Evolutionary conservation across 192 early-diverging fungal species (phyloP).

Genomic region (Coemansia sp.): DNA sequence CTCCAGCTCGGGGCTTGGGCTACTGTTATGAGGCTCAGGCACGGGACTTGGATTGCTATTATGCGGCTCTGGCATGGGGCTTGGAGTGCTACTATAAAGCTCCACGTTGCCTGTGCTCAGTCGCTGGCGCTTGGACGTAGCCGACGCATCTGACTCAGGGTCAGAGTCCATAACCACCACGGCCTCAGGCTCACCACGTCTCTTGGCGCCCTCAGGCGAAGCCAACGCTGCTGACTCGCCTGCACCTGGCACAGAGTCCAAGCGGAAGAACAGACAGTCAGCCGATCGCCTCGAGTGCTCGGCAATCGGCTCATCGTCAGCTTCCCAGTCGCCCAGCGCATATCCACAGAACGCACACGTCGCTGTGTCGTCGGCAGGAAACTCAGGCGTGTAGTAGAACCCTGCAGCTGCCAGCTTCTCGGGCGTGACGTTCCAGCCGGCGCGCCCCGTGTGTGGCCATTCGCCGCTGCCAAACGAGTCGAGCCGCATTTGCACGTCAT

Average conservation of each 20-base stretch:
- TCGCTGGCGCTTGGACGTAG: conserved; percentile 35
- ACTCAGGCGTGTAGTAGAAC: conserved; percentile 52
- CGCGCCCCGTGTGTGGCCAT: conserved; percentile 46
- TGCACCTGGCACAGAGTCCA: conserved; percentile 4
- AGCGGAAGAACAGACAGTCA: conserved; percentile 50
- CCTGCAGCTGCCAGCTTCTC: conserved; percentile 50
- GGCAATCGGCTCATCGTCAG: conserved; percentile 46
- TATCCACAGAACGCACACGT: conserved; percentile 52
- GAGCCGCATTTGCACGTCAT: conserved; percentile 20
- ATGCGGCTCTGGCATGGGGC: too few species aligned
- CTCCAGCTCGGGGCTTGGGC: too few species aligned
- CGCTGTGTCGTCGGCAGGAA: conserved; percentile 40
- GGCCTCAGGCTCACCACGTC: background rate
- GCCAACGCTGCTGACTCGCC: background rate
- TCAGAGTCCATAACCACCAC: conserved; percentile 4
- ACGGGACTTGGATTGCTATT: too few species aligned
- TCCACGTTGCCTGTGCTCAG: conserved; percentile 9
- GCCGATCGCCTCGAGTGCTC: conserved; percentile 45
- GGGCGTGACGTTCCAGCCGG: conserved; percentile 46
- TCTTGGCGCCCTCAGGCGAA: conserved; percentile 11
- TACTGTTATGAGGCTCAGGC: too few species aligned
- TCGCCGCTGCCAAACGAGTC: conserved; percentile 24
- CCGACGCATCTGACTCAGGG: conserved; percentile 12
- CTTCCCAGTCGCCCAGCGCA: conserved; percentile 53
- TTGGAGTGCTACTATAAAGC: too few species aligned